These are phyloP conservation scores for Globisporangium paroecandrum DNA, from an alignment of 352 stramenopile species.

Conservation along the genomic window DNA sequence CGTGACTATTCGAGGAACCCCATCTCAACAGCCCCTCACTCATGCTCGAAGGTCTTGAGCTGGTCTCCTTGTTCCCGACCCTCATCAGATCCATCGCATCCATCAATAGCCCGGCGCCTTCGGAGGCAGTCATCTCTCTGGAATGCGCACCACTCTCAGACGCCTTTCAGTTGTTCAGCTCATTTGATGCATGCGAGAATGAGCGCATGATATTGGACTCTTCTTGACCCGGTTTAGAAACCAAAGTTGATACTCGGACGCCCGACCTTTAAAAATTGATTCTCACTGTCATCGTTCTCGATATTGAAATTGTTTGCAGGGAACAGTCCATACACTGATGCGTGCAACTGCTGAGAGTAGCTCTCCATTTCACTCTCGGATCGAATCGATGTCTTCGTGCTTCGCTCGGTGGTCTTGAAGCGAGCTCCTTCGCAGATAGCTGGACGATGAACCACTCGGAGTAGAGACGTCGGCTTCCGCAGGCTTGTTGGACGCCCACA, in stretches of 20 bases:
- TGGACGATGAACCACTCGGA: not conserved
- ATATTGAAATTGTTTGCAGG: too few relatives aligned
- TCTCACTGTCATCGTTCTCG: not conserved
- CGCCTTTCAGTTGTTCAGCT: too few relatives aligned
- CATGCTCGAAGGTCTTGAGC: not conserved
- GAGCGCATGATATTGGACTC: too few relatives aligned
- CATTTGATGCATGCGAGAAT: too few relatives aligned
- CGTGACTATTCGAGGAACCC: not conserved
- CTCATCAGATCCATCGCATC: not conserved
- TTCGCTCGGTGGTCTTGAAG: not conserved
- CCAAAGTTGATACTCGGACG: not conserved
- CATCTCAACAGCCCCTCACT: not conserved
- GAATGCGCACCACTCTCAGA: not conserved
- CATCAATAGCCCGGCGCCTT: slow-evolving; percentile 14
- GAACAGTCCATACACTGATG: too few relatives aligned
- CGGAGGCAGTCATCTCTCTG: not conserved
- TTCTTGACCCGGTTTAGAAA: not conserved
- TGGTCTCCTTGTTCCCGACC: not conserved
- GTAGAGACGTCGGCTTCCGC: too few relatives aligned
- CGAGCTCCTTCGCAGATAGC: not conserved
- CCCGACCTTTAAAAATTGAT: not conserved
- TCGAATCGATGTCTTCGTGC: slow-evolving; percentile 1
- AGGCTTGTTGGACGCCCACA: not conserved
- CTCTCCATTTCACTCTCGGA: not conserved
- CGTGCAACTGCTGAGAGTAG: too few relatives aligned